These are phyloP conservation scores for Exophiala viscosa DNA, from an alignment of 2,329 filamentous ascomycete species.

Conservation along the genomic window DNA sequence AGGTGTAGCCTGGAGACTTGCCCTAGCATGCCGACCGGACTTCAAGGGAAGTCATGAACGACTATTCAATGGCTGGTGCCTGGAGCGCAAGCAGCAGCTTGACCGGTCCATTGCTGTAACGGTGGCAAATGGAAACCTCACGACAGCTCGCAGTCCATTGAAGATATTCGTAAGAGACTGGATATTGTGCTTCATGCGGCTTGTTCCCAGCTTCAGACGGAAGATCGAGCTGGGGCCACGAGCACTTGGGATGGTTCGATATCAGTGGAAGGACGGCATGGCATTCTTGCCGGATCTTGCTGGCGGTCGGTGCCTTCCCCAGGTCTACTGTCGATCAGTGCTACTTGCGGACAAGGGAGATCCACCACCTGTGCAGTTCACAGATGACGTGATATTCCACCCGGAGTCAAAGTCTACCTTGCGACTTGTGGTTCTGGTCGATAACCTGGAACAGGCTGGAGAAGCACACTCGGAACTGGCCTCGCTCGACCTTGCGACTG, in stretches of 20 bases:
- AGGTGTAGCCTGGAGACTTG: slow-evolving; percentile 37
- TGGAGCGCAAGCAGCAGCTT: slow-evolving; percentile 38
- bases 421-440: slow-evolving; percentile 12
- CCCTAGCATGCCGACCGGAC: slow-evolving; percentile 27
- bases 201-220: slow-evolving; percentile 32
- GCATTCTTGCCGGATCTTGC: slow-evolving; percentile 32
- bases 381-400: slow-evolving; percentile 34
- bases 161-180: slow-evolving; percentile 34
- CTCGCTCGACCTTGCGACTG: slow-evolving; percentile 11
- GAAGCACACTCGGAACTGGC: slow-evolving; percentile 32
- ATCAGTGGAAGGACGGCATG: slow-evolving; percentile 30
- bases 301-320: slow-evolving; percentile 34
- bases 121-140: slow-evolving; percentile 34
- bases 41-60: slow-evolving; percentile 22
- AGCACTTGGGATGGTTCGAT: slow-evolving; percentile 32
- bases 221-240: slow-evolving; percentile 31
- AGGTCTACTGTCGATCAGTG: slow-evolving; percentile 33
- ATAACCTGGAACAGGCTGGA: slow-evolving; percentile 19
- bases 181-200: slow-evolving; percentile 33
- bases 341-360: neutral
- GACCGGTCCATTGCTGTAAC: slow-evolving; percentile 34
- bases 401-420: slow-evolving; percentile 5
- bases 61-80: slow-evolving; percentile 33
- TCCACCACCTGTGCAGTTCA: slow-evolving; percentile 26
- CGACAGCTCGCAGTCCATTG: slow-evolving; percentile 30